phyloP scores from a whole-genome alignment of 2,329 filamentous ascomycete genomes.

The Sphaceloma murrayae region DNA sequence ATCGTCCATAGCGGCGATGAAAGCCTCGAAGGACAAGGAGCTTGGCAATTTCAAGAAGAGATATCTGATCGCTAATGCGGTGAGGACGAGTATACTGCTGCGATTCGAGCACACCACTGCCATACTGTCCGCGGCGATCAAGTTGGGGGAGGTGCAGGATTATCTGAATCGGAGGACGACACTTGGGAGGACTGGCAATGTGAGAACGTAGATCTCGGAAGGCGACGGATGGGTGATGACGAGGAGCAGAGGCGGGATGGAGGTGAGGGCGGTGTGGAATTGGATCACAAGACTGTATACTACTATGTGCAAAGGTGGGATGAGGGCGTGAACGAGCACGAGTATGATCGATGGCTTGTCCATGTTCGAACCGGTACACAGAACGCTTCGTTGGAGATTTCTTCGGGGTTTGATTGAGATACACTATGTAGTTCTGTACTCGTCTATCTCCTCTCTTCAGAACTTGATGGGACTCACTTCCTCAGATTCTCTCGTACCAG shows the following conservation, averaged over 20 bases:
- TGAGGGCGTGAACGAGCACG: no score
- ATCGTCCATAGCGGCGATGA: background rate
- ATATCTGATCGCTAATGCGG: slow-evolving; percentile 27
- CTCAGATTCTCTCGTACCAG: no score
- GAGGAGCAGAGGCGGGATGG: no score
- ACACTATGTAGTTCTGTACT: slow-evolving; percentile 1
- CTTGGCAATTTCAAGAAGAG: slow-evolving; percentile 24
- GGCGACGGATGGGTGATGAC: background rate
- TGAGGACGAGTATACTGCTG: slow-evolving; percentile 26
- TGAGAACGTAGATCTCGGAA: background rate
- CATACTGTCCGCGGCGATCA: slow-evolving; percentile 23
- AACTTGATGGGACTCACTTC: no score
- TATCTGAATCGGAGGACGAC: slow-evolving; percentile 9
- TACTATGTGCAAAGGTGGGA: no score
- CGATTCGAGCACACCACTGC: slow-evolving; percentile 27
- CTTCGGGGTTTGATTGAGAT: background rate
- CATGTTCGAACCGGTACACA: slow-evolving; percentile 10
- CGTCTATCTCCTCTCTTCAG: slow-evolving; percentile 1
- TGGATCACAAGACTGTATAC: no score
- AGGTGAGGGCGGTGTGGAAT: no score
- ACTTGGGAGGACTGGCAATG: slow-evolving; percentile 1
- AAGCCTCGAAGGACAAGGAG: slow-evolving; percentile 12
- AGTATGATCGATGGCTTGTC: no score
- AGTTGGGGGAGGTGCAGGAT: slow-evolving; percentile 24
- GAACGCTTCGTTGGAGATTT: background rate